Percentiles rank a stretch among this genome's conserved stretches.
phyloP scores from a whole-genome alignment of 805 yeast genomes.

The Hanseniaspora nectarophila region DNA sequence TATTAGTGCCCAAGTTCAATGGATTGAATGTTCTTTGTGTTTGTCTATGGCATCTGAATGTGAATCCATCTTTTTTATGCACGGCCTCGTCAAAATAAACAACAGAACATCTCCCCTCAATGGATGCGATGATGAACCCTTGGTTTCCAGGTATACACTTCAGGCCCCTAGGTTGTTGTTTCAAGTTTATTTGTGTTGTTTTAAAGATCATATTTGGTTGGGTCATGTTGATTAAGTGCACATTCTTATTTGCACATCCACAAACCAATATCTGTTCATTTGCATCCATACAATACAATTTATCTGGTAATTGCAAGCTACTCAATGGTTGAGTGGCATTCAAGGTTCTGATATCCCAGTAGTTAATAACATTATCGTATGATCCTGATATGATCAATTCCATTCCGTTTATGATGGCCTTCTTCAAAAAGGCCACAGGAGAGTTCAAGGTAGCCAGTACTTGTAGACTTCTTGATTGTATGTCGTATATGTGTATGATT shows the following conservation, averaged over 20 bases:
- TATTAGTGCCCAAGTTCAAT: slow-evolving; percentile 22
- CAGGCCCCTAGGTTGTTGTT: slow-evolving; percentile 76
- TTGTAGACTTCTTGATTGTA: slow-evolving; percentile 67
- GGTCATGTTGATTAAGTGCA: slow-evolving; percentile 64
- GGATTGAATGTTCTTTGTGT: slow-evolving; percentile 18
- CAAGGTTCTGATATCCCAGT: slow-evolving; percentile 87
- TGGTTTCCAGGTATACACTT: slow-evolving; percentile 83
- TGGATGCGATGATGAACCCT: slow-evolving; percentile 84
- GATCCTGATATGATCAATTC: slow-evolving; percentile 66
- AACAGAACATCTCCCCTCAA: slow-evolving; percentile 92
- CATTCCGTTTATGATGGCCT: slow-evolving; percentile 78
- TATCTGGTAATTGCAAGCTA: slow-evolving; percentile 72
- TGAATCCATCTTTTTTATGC: slow-evolving; percentile 61
- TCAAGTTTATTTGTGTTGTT: slow-evolving; percentile 60
- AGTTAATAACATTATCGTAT: slow-evolving; percentile 89
- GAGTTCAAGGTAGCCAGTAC: slow-evolving; percentile 81
- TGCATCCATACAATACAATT: slow-evolving; percentile 82
- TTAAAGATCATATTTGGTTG: slow-evolving; percentile 76
- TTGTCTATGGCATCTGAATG: slow-evolving; percentile 91
- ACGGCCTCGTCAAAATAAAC: slow-evolving; percentile 79
- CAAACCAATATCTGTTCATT: slow-evolving; percentile 81
- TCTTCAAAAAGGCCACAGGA: slow-evolving; percentile 61
- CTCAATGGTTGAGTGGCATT: slow-evolving; percentile 48
- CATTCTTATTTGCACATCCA: slow-evolving; percentile 71
- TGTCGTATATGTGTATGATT: slow-evolving; percentile 70